phyloP scores from a whole-genome alignment of 2,329 filamentous ascomycete species.

The Trichophyton simii region DNA sequence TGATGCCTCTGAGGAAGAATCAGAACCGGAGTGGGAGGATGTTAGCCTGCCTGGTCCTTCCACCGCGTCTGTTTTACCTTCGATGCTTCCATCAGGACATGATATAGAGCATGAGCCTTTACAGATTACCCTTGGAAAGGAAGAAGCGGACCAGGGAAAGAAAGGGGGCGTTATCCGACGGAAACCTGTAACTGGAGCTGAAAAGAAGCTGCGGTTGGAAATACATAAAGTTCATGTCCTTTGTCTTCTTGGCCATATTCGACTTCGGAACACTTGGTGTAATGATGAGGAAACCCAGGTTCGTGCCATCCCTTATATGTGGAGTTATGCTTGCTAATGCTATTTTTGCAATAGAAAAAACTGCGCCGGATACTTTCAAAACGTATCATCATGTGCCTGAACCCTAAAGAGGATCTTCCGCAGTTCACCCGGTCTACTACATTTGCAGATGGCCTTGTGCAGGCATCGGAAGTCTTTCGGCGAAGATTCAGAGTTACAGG shows the following conservation, averaged over 20 bases:
- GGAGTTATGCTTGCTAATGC: neutral
- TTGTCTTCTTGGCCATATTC: conserved; percentile 66
- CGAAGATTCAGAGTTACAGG: conserved; percentile 58
- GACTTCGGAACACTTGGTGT: conserved; percentile 76
- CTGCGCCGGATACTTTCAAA: conserved; percentile 53
- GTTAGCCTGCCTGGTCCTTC: conserved; percentile 32
- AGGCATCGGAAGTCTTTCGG: conserved; percentile 55
- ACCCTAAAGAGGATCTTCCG: conserved; percentile 52
- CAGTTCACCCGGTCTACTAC: conserved; percentile 67
- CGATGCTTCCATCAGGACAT: conserved; percentile 6
- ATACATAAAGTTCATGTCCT: conserved; percentile 81
- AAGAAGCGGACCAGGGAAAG: conserved; percentile 14
- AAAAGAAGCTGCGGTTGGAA: conserved; percentile 52
- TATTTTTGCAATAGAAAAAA: conserved; percentile 18
- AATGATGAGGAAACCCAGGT: conserved; percentile 60
- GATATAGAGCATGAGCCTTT: conserved; percentile 18
- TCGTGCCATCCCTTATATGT: conserved; percentile 7
- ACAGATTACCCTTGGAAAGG: conserved; percentile 28
- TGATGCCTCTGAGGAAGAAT: conserved; percentile 38
- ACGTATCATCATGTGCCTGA: conserved; percentile 54
- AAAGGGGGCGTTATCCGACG: conserved; percentile 27
- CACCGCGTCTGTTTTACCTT: conserved; percentile 18
- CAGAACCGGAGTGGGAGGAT: conserved; percentile 49
- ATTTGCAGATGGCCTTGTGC: conserved; percentile 65
- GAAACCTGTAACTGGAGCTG: conserved; percentile 43